Percentiles rank a stretch among this genome's conserved stretches.
These are phyloP conservation scores for Lichenothelia convexa DNA, from an alignment of 495 filamentous ascomycete species.

Conservation along the genomic window DNA sequence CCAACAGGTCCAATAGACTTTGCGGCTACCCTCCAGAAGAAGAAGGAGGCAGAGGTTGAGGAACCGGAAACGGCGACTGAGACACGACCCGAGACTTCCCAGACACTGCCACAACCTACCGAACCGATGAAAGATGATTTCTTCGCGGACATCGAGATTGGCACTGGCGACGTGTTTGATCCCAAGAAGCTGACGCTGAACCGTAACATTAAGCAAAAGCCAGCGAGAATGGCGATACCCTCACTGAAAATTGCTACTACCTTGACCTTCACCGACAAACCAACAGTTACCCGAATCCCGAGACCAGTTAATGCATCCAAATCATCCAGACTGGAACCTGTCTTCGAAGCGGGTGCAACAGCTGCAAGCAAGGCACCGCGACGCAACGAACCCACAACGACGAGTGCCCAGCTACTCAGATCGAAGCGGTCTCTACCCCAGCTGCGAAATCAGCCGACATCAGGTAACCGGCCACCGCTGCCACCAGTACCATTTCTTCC, in stretches of 20 bases:
- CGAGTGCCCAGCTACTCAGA: constrained; percentile 54
- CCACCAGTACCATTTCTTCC: constrained; percentile 62
- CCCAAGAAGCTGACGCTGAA: constrained; percentile 69
- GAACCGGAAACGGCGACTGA: constrained; percentile 6
- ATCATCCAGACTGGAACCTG: constrained; percentile 72
- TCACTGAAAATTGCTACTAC: constrained; percentile 53
- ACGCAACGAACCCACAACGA: constrained; percentile 53
- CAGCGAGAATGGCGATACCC: constrained; percentile 20
- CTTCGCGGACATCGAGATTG: constrained; percentile 73
- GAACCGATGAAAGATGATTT: constrained; percentile 55
- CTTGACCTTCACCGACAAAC: constrained; percentile 75
- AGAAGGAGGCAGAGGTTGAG: constrained; percentile 22
- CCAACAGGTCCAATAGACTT: constrained; percentile 72
- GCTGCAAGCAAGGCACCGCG: constrained; percentile 44
- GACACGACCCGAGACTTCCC: constrained; percentile 11
- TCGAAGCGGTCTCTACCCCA: constrained; percentile 77
- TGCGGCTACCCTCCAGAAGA: constrained; percentile 51
- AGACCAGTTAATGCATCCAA: constrained; percentile 40
- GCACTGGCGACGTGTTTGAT: constrained; percentile 62
- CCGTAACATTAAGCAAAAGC: constrained; percentile 80
- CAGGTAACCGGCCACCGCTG: constrained; percentile 25
- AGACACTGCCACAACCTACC: constrained; percentile 18
- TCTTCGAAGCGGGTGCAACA: constrained; percentile 75
- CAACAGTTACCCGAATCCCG: constrained; percentile 27
- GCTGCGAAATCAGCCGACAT: constrained; percentile 36